Evolutionary conservation across 2,329 filamentous ascomycete species (phyloP).

Genomic region (Pyrenochaeta sp.): DNA sequence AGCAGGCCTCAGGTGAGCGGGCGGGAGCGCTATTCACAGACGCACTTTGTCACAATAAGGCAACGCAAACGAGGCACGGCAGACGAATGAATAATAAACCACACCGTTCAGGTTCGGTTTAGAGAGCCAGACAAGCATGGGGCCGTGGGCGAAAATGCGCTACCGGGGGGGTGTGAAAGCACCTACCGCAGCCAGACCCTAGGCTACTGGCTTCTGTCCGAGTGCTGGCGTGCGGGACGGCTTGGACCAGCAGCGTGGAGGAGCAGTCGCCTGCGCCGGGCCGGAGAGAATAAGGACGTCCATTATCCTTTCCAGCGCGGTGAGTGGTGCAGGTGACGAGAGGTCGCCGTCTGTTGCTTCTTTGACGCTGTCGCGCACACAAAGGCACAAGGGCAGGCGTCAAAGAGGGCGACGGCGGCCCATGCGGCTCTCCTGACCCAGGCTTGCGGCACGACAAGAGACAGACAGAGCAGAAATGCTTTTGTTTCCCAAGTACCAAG

Average conservation of each 20-base stretch:
- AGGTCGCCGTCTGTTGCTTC: conserved; percentile 8
- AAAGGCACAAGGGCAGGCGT: conserved; percentile 11
- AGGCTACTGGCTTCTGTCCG: conserved; percentile 42
- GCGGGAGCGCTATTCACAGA: conserved; percentile 45
- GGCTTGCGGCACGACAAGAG: conserved; percentile 40
- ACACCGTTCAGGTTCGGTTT: conserved; percentile 46
- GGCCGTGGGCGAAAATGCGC: conserved; percentile 43
- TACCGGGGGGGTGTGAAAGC: conserved; percentile 38
- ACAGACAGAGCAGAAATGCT: conserved; percentile 28
- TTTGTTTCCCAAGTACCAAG: conserved; percentile 47
- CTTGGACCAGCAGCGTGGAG: conserved; percentile 48
- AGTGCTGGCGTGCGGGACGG: conserved; percentile 49
- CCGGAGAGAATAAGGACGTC: conserved; percentile 29
- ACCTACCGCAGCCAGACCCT: conserved; percentile 44
- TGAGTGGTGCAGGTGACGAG: conserved; percentile 12
- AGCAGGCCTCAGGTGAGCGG: conserved; percentile 46
- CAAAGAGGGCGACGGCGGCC: conserved; percentile 12
- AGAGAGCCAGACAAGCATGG: conserved; percentile 40
- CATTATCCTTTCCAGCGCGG: conserved; percentile 20
- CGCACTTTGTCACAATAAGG: conserved; percentile 47
- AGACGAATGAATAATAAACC: conserved; percentile 48
- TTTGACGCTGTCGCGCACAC: conserved; percentile 7
- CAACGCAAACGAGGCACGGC: conserved; percentile 50
- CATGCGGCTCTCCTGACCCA: conserved; percentile 47
- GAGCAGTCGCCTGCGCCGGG: conserved; percentile 47